Conservation (phyloP, 2,329 filamentous ascomycete species). For the Clarireedia hainanense region DNA sequence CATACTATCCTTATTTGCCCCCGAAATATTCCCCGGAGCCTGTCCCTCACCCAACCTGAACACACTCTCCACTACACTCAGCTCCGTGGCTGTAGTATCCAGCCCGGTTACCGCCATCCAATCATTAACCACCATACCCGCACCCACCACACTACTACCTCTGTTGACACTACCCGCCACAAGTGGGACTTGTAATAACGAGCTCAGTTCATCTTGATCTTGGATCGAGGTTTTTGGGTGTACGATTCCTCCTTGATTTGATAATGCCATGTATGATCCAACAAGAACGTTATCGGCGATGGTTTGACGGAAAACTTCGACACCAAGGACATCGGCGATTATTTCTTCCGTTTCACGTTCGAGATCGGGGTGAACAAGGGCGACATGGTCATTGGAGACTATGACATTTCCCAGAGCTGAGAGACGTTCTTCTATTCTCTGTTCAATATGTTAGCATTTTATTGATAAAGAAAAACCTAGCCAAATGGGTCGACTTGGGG, state of each 20-base stretch:
- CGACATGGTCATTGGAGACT: constrained; percentile 92
- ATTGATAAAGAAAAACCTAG: background rate
- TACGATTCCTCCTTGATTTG: constrained; percentile 92
- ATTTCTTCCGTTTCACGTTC: constrained; percentile 99
- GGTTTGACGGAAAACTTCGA: constrained; percentile 88
- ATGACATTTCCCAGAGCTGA: constrained; percentile 97
- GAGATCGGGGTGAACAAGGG: constrained; percentile 89
- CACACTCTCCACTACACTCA: constrained; percentile 92
- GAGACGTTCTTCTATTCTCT: constrained; percentile 94
- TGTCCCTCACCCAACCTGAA: constrained; percentile 88
- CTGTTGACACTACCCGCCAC: constrained; percentile 93
- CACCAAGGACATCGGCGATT: constrained; percentile 85
- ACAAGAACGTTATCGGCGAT: constrained; percentile 96
- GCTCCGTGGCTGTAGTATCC: constrained; percentile 93
- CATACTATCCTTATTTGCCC: constrained; percentile 91
- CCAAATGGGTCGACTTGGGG: too few species aligned
- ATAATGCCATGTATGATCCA: constrained; percentile 91
- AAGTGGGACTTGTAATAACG: constrained; percentile 87
- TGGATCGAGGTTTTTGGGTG: constrained; percentile 96
- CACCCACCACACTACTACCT: constrained; percentile 89
- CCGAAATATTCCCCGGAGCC: constrained; percentile 71
- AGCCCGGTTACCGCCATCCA: constrained; percentile 92
- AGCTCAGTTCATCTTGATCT: constrained; percentile 95
- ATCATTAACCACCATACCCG: constrained; percentile 94
- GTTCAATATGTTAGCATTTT: background rate